A percentile compares a stretch with the other conserved stretches of the same genome.
These are phyloP conservation scores for Tolypocladium endophyticum DNA, from an alignment of 2,329 filamentous ascomycete genomes.

Conservation along the genomic window DNA sequence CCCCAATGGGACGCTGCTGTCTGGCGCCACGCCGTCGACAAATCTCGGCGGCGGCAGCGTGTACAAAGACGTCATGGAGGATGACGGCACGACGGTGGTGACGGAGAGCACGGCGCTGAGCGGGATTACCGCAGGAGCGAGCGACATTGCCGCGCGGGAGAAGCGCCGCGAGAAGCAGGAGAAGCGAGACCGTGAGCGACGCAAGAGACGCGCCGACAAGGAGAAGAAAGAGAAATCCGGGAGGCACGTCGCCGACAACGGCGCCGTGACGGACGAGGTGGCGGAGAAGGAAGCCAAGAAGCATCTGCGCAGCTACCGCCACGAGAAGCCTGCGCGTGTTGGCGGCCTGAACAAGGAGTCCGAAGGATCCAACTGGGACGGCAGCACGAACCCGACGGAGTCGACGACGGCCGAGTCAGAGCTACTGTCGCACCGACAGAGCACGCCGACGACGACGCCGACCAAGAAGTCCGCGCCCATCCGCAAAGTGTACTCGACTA, in stretches of 20 bases:
- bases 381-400: conserved; percentile 55
- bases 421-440: conserved; percentile 47
- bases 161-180: conserved; percentile 43
- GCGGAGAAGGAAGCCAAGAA: conserved; percentile 54
- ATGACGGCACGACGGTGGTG: conserved; percentile 33
- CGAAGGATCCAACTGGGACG: conserved; percentile 73
- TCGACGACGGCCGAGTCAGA: conserved; percentile 42
- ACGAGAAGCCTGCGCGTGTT: conserved; percentile 77
- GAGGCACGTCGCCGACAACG: conserved; percentile 42
- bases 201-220: conserved; percentile 23
- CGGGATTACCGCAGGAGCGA: conserved; percentile 47
- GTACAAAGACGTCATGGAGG: conserved; percentile 58
- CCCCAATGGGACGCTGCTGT: conserved; percentile 77
- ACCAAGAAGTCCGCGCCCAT: conserved; percentile 33
- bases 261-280: conserved; percentile 49
- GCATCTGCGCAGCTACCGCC: conserved; percentile 72
- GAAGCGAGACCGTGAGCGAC: conserved; percentile 29
- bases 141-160: conserved; percentile 44
- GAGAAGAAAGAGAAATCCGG: conserved; percentile 23
- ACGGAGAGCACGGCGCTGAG: conserved; percentile 36
- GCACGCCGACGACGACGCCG: conserved; percentile 44
- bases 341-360: conserved; percentile 78
- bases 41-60: conserved; percentile 81
- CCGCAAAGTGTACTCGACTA: conserved; percentile 51
- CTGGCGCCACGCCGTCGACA: conserved; percentile 72